These are phyloP conservation scores for Porphyrellus sp. DNA, from an alignment of 1,284 basidiomycete genomes.

Conservation along the genomic window DNA sequence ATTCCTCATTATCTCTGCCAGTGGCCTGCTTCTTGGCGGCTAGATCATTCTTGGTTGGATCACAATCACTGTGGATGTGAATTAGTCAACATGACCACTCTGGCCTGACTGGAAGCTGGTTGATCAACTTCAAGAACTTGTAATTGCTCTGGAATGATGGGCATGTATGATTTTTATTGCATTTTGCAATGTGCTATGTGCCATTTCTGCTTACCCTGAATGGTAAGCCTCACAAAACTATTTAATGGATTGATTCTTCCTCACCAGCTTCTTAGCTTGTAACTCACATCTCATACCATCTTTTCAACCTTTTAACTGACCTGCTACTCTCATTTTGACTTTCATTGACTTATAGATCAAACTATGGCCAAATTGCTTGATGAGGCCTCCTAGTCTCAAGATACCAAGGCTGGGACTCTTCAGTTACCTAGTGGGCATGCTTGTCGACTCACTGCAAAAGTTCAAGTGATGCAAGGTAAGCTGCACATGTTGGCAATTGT, in stretches of 20 bases:
- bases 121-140: not conserved
- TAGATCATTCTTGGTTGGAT: not conserved
- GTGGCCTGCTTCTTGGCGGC: too few relatives aligned
- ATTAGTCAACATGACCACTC: not conserved
- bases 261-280: too few relatives aligned
- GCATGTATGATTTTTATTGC: not conserved
- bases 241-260: too few relatives aligned
- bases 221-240: too few relatives aligned
- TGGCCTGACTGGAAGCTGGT: not conserved
- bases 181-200: too few relatives aligned
- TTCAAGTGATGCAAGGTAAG: not conserved
- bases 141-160: not conserved
- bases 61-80: not conserved
- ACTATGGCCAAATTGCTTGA: not conserved
- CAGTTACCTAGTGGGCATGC: not conserved
- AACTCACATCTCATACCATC: too few relatives aligned
- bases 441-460: not conserved
- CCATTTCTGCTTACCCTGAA: too few relatives aligned
- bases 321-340: too few relatives aligned
- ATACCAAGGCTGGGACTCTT: not conserved
- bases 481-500: not conserved
- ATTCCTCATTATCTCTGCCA: not conserved
- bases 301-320: too few relatives aligned
- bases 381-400: not conserved
- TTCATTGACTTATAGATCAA: too few relatives aligned